Percentiles rank a stretch among this genome's conserved stretches.
Conservation (phyloP, 2,329 filamentous ascomycete genomes). For the Colletotrichum australisinense region DNA sequence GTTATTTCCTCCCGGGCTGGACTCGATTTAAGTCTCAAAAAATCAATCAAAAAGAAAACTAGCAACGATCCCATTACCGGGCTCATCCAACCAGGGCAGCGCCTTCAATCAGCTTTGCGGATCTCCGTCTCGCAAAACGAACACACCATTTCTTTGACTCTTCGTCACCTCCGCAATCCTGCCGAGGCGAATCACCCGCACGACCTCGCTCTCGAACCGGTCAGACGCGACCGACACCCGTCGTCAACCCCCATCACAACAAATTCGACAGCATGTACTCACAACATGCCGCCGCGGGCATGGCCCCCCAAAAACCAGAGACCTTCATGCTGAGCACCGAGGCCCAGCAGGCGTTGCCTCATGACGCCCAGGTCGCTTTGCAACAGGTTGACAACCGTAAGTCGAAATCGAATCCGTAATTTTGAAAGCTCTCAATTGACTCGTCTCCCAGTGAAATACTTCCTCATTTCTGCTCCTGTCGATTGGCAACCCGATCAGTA, state of each 20-base stretch:
- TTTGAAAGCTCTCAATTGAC: slow-evolving; percentile 39
- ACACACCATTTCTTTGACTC: slow-evolving; percentile 16
- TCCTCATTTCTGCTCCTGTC: slow-evolving; percentile 97
- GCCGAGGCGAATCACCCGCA: slow-evolving; percentile 15
- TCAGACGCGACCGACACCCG: slow-evolving; percentile 37
- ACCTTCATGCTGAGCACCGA: slow-evolving; percentile 98
- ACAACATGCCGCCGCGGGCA: slow-evolving; percentile 82
- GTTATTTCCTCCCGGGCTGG: slow-evolving; percentile 54
- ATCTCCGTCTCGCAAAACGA: background rate
- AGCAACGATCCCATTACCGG: slow-evolving; percentile 7
- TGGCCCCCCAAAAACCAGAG: slow-evolving; percentile 97
- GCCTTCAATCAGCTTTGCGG: slow-evolving; percentile 32
- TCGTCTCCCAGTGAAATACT: slow-evolving; percentile 86
- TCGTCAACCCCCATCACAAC: slow-evolving; percentile 29
- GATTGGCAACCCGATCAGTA: slow-evolving; percentile 98
- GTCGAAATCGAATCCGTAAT: slow-evolving; percentile 46
- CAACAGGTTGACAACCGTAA: slow-evolving; percentile 98
- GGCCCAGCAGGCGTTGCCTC: slow-evolving; percentile 94
- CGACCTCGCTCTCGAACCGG: slow-evolving; percentile 26
- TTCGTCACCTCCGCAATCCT: slow-evolving; percentile 2
- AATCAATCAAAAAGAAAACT: slow-evolving; percentile 17
- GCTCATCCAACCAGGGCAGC: slow-evolving; percentile 35
- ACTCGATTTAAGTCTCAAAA: slow-evolving; percentile 49
- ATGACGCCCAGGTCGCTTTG: slow-evolving; percentile 95
- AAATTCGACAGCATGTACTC: slow-evolving; percentile 74